A percentile compares a stretch with the other conserved stretches of the same genome.
These are phyloP conservation scores for Aegilops bicornis DNA, from an alignment of 176 grass and related monocot genomes.

Conservation along the genomic window DNA sequence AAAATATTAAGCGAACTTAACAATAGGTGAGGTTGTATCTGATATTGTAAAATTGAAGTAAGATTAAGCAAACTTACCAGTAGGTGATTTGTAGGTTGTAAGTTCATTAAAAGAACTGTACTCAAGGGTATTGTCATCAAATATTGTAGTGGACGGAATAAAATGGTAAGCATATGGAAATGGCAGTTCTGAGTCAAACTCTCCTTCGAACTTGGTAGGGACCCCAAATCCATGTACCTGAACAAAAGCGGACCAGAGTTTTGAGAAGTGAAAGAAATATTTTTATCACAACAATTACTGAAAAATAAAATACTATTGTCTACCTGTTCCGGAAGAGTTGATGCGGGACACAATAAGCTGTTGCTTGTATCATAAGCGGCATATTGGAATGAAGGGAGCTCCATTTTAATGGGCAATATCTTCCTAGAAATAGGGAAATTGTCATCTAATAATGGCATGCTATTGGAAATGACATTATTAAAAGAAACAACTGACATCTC, in stretches of 20 bases:
- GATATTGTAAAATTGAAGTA: neutral
- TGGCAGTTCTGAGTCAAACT: no score
- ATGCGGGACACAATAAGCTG: neutral
- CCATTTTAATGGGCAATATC: conserved; percentile 37
- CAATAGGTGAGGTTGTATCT: no score
- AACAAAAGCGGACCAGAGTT: conserved; percentile 28
- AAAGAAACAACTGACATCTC: conserved; percentile 11
- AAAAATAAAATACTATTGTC: conserved; percentile 24
- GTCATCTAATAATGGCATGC: conserved; percentile 32
- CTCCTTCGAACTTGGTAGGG: neutral
- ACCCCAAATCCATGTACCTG: conserved; percentile 17
- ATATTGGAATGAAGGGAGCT: conserved; percentile 85
- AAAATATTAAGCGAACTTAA: no score
- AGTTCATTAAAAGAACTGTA: neutral
- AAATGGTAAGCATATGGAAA: neutral
- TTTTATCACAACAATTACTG: neutral
- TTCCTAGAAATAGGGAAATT: conserved; percentile 55
- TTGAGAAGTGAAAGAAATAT: neutral
- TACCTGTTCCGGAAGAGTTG: conserved; percentile 18
- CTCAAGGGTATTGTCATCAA: conserved; percentile 4
- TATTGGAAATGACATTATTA: conserved; percentile 32
- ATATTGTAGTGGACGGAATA: conserved; percentile 5
- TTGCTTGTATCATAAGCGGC: conserved; percentile 19
- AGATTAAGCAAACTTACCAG: conserved; percentile 27
- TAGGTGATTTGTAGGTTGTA: conserved; percentile 23